Evolutionary conservation across 495 filamentous ascomycete genomes (phyloP).

Genomic region (Hypoxylon crocopeplum): DNA sequence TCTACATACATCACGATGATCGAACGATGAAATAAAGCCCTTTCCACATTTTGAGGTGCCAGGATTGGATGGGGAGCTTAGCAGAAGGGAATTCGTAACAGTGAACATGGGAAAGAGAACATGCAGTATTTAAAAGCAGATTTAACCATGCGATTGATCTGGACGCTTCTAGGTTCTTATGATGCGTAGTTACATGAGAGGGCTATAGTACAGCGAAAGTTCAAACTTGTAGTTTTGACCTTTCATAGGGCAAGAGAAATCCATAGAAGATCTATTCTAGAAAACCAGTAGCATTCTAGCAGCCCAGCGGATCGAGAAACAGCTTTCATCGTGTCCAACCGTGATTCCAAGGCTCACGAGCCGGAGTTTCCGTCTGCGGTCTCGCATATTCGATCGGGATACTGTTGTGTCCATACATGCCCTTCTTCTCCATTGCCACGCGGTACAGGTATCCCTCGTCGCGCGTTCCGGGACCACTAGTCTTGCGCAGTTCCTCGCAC

Average conservation of each 20-base stretch:
- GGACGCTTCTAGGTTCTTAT: too few relatives aligned
- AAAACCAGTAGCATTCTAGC: too few relatives aligned
- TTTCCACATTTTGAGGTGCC: conserved; percentile 15
- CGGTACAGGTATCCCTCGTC: conserved; percentile 83
- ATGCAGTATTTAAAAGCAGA: too few relatives aligned
- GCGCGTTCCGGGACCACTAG: conserved; percentile 61
- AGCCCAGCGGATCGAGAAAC: too few relatives aligned
- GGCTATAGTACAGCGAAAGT: too few relatives aligned
- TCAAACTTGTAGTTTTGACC: too few relatives aligned
- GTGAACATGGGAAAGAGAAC: too few relatives aligned
- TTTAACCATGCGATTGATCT: too few relatives aligned
- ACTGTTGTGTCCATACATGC: conserved; percentile 65
- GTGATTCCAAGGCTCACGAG: conserved; percentile 79
- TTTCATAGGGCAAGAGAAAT: too few relatives aligned
- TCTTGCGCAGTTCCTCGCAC: conserved; percentile 79
- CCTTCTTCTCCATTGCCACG: conserved; percentile 84
- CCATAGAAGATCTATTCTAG: too few relatives aligned
- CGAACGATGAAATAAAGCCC: conserved; percentile 16
- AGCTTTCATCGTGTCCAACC: conserved; percentile 58
- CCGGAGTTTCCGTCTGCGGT: conserved; percentile 78
- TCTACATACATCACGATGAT: conserved; percentile 3
- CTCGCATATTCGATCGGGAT: conserved; percentile 90
- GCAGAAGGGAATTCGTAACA: neutral
- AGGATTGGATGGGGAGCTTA: conserved; percentile 2
- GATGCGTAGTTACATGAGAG: too few relatives aligned